Percentiles rank a stretch among this genome's conserved stretches.
phyloP scores from a whole-genome alignment of 2,329 filamentous ascomycete genomes.

The Alternaria postmessia region DNA sequence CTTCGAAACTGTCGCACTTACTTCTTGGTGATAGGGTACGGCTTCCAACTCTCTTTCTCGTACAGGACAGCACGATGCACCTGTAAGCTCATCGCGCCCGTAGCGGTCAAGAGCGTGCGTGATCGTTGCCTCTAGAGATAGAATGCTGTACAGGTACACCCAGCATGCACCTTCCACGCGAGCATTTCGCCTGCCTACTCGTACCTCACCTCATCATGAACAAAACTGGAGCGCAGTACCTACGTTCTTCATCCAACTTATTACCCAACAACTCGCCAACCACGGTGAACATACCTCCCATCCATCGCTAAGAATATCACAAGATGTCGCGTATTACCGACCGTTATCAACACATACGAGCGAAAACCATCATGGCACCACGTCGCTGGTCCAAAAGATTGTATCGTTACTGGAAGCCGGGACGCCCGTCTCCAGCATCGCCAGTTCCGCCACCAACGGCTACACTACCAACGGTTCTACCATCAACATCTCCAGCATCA shows the following conservation, averaged over 20 bases:
- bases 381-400: neutral
- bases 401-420: neutral
- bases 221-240: neutral
- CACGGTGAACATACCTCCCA: neutral
- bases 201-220: neutral
- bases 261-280: neutral
- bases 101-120: neutral
- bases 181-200: neutral
- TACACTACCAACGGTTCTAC: neutral
- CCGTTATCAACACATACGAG: neutral
- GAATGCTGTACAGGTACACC: neutral
- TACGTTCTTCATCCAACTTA: neutral
- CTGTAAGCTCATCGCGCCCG: neutral
- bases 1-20: neutral
- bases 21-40: neutral
- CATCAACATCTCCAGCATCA: neutral
- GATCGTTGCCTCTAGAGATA: neutral
- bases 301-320: neutral
- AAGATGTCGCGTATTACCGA: neutral
- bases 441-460: too few species aligned
- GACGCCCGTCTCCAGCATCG: neutral
- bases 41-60: neutral
- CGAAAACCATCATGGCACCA: neutral
- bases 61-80: neutral
- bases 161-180: neutral